A percentile compares a stretch with the other conserved stretches of the same genome.
Conservation (phyloP, 495 filamentous ascomycete genomes). For the Amorphotheca resinae region DNA sequence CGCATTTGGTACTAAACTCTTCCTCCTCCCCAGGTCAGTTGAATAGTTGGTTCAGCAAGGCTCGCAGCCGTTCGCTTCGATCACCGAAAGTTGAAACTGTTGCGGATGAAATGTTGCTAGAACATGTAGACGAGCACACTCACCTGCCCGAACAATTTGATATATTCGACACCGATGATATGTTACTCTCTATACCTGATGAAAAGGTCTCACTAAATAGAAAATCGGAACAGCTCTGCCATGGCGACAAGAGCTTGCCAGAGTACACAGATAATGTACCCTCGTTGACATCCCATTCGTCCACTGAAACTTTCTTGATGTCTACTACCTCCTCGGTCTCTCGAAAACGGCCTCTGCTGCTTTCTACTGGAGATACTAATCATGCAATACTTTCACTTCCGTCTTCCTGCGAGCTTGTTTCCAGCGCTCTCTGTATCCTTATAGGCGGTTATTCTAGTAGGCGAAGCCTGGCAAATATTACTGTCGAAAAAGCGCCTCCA, state of each 20-base stretch:
- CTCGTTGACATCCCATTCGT: not conserved
- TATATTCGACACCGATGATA: not conserved
- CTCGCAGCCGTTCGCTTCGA: not conserved
- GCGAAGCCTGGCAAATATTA: not conserved
- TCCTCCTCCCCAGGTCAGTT: not conserved
- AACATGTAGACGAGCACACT: too few relatives aligned
- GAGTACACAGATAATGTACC: too few relatives aligned
- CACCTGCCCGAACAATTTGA: not conserved
- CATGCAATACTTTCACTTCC: not conserved
- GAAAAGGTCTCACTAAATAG: too few relatives aligned
- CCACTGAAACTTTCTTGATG: not conserved
- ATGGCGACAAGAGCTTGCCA: too few relatives aligned
- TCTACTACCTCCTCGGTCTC: not conserved
- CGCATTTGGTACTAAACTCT: not conserved
- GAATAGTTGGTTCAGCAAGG: not conserved
- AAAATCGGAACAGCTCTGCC: too few relatives aligned
- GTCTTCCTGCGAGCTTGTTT: not conserved
- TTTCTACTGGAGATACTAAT: not conserved
- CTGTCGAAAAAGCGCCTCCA: not conserved
- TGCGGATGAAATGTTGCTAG: not conserved
- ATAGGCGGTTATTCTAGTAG: not conserved
- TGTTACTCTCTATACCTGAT: not conserved
- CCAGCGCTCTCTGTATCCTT: not conserved
- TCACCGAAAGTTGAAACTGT: not conserved
- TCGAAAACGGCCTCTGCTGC: not conserved